Evolutionary conservation across 768 basidiomycete species (phyloP), one percentile per base, ranked within the genome.

Genomic region (Pleurotus giganteus): DNA sequence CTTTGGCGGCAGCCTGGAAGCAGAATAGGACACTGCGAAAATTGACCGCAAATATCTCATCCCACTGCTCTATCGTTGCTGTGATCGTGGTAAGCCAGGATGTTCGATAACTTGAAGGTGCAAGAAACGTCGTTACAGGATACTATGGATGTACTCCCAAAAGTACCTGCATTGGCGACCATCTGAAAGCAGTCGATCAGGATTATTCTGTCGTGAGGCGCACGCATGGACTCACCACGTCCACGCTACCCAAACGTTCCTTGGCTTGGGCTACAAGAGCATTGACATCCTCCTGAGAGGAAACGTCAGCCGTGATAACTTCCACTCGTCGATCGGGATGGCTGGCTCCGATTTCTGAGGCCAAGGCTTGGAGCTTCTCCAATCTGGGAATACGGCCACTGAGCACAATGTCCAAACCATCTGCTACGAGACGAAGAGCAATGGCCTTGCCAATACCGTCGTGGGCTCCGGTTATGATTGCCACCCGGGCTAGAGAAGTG

Each of bases 1-100:
- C 78, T 47, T 69, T 71, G 17, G 81, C 84, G 1, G 84, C 86
- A 57, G 84, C 73, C 51, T 85, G 82, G 41, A 85, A 86, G 63
- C 82, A 86, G 57, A 81, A 73, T 68, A 81, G 84, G 2, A 75
- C 68, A 31, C 84, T 84, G 52, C 79, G 76, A 57, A 77, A 71
- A 60, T 88, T 87, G 59, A 86, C 69, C 3, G 73, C 68, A 57
- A 79, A 68, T 7, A 69, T 36, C 61, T 61, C 66, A 60, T 84
- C 73, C 71, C 68, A 77, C 0, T 73, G 66, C 8, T 73, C 66
- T 1, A 69, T 43, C 2, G 64, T 62, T 2, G 70, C 80, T 74
- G 45, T 4, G 32, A 28, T 9, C 7, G 32, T 15, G 8, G 15
- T 34, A 34, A 34, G 15, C 32, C 31, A 26, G 51, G 26, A 36